Evolutionary conservation across 2,329 filamentous ascomycete species (phyloP).

Genomic region (Arthrinium phaeospermum): DNA sequence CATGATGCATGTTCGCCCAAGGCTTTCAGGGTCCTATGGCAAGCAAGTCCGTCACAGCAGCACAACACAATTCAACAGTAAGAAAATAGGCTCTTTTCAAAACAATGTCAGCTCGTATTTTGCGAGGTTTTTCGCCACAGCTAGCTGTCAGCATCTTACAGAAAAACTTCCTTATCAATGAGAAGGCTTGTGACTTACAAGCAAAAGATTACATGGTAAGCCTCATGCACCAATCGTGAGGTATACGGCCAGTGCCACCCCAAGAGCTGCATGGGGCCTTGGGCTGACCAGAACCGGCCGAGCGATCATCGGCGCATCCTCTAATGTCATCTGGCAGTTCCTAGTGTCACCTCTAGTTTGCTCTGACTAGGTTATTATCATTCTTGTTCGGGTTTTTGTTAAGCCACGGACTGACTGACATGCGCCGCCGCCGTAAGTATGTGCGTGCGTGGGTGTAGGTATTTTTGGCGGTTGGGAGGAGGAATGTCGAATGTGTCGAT

Average conservation of each 20-base stretch:
- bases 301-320: conserved; percentile 1
- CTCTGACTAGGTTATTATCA: neutral
- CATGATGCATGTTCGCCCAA: neutral
- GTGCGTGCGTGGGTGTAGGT: neutral
- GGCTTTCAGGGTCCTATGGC: neutral
- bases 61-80: neutral
- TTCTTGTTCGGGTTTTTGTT: neutral
- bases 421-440: neutral
- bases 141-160: conserved; percentile 7
- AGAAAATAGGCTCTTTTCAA: neutral
- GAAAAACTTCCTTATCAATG: neutral
- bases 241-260: conserved; percentile 7
- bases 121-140: neutral
- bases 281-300: neutral
- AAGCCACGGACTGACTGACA: neutral
- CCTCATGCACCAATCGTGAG: conserved; percentile 11
- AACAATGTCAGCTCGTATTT: neutral
- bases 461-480: neutral
- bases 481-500: neutral
- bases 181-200: conserved; percentile 1
- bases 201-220: neutral
- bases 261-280: neutral
- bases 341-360: neutral
- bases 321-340: neutral
- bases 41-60: neutral